These are phyloP conservation scores for Chenopodium album DNA, from an alignment of 148 eudicot genomes.

Conservation along the genomic window DNA sequence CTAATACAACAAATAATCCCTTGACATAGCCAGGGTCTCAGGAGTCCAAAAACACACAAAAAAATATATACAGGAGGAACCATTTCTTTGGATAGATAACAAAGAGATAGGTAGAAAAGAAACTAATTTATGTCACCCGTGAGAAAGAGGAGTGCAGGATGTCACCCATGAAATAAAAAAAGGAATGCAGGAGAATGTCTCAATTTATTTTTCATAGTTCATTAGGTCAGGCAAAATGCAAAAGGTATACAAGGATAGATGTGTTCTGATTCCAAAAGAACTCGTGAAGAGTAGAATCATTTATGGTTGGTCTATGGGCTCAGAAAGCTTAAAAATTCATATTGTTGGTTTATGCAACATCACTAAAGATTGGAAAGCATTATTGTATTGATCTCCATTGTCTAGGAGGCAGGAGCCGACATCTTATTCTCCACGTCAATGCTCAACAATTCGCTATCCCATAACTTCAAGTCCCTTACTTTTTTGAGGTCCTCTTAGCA, in stretches of 20 bases:
- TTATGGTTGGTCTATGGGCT: background rate
- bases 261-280: background rate
- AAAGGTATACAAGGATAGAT: background rate
- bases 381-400: background rate
- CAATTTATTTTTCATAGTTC: no score
- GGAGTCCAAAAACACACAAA: no score
- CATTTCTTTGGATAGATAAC: no score
- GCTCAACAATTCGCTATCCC: background rate
- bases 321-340: background rate
- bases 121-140: no score
- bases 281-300: background rate
- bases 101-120: no score
- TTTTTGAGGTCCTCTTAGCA: background rate
- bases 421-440: background rate
- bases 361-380: background rate
- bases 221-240: no score
- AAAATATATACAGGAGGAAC: no score
- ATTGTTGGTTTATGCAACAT: background rate
- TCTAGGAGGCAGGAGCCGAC: background rate
- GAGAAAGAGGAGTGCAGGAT: no score
- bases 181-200: no score
- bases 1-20: background rate
- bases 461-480: background rate
- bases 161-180: no score
- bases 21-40: no score